Base-by-base conservation (phyloP, 2,329 filamentous ascomycete genomes). In the Dactylonectria macrodidyma region DNA sequence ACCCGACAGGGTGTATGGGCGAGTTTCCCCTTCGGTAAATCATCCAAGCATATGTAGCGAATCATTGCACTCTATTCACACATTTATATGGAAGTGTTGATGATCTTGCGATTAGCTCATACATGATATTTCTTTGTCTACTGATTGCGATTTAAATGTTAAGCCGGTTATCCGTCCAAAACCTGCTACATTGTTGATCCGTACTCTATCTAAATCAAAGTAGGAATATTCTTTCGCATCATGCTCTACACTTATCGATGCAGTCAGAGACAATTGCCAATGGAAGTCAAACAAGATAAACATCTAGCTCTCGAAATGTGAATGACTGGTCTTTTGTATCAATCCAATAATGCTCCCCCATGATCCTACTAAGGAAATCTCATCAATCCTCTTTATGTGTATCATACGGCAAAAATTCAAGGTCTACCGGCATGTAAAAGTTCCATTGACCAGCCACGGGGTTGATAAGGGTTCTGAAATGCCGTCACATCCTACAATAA, bases 91-190 rank as follows among this genome's bases (percentile, higher is more conserved):
- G 47, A 50, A 30, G 47, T 26, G 24, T 30, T 50, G 11, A 30
- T 16, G 12, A 50, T 50, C 12, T 26, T 50, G 47, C 47, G 24
- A 50, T 50, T 3, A 50, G 47, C 47, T 50, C 47, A 50, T 50
- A 50, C 47, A n/a, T 50, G 47, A 50, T 50, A 14, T 50, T 30
- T 50, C 47, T 26, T 6, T 30, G 47, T 30, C 47, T 50, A 50
- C 47, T 50, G 47, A 30, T 30, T 50, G 5, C 47, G 24, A 30
- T 30, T 50, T 12, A 3, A 50, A 50, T 30, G 47, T 50, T 11
- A 50, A 30, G 47, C 24, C 47, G 24, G 10, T 50, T 50, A 30
- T 14, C 47, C 47, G 47, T 14, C 24, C 22, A 7, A 6, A 50
- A 16, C 12, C 12, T 30, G 12, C 47, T 9, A 16, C 5, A 50